phyloP scores from a whole-genome alignment of 2,329 filamentous ascomycete species.

The Apiospora malaysiana region DNA sequence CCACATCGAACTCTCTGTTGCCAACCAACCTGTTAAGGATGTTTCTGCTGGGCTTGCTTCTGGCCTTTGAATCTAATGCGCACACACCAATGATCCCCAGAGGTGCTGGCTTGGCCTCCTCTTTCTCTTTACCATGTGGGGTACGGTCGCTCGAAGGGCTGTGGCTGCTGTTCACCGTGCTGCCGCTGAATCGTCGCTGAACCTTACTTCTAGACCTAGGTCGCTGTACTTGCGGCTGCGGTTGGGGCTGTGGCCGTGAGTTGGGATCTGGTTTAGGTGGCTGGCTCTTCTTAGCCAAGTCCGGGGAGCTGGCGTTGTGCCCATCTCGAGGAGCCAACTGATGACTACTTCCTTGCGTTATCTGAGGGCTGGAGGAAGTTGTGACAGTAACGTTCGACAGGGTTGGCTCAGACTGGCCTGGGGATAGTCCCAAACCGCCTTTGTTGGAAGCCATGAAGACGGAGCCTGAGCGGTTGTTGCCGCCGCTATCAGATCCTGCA shows the following conservation, averaged over 20 bases:
- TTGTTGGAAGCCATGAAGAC: constrained; percentile 52
- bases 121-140: constrained; percentile 60
- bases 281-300: constrained; percentile 52
- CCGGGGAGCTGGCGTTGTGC: constrained; percentile 48
- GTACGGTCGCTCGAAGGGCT: constrained; percentile 77
- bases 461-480: constrained; percentile 47
- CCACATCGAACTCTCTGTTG: constrained; percentile 92
- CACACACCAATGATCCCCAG: constrained; percentile 86
- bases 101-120: constrained; percentile 64
- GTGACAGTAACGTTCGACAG: constrained; percentile 60
- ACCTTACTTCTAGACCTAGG: constrained; percentile 70
- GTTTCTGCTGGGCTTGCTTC: constrained; percentile 95
- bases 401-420: constrained; percentile 56
- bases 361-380: constrained; percentile 55
- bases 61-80: constrained; percentile 91
- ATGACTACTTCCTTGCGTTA: constrained; percentile 47
- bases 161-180: constrained; percentile 80
- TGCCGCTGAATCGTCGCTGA: constrained; percentile 80
- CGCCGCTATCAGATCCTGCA: constrained; percentile 56
- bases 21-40: constrained; percentile 92
- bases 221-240: constrained; percentile 35
- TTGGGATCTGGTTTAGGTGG: constrained; percentile 37
- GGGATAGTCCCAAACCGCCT: constrained; percentile 45
- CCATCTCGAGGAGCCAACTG: constrained; percentile 49
- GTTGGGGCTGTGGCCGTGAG: constrained; percentile 46